Conservation (phyloP, 2,329 filamentous ascomycete genomes). For the Fusarium annulatum region DNA sequence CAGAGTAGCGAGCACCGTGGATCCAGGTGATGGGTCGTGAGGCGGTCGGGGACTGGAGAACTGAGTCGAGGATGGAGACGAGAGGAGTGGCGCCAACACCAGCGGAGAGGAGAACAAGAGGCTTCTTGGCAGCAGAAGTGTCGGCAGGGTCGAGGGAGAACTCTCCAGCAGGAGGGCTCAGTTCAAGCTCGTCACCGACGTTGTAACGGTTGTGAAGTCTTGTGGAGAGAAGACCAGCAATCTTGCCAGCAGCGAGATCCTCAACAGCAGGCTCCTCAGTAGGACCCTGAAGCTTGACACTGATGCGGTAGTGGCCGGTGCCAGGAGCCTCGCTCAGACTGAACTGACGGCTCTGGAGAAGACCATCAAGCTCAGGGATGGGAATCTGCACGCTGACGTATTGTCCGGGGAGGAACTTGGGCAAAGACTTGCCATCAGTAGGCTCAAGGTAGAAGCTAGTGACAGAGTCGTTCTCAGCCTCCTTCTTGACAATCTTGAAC, state of each 20-base stretch:
- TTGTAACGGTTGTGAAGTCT: slow-evolving; percentile 60
- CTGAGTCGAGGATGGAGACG: slow-evolving; percentile 71
- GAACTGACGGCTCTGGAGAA: slow-evolving; percentile 79
- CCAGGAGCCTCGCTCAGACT: slow-evolving; percentile 72
- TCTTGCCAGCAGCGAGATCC: slow-evolving; percentile 49
- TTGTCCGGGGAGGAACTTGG: slow-evolving; percentile 75
- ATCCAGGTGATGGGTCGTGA: slow-evolving; percentile 69
- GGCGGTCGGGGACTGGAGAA: slow-evolving; percentile 50
- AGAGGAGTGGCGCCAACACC: slow-evolving; percentile 77
- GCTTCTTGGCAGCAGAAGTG: slow-evolving; percentile 56
- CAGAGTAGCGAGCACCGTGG: slow-evolving; percentile 66
- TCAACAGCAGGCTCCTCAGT: slow-evolving; percentile 43
- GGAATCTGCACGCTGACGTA: slow-evolving; percentile 75
- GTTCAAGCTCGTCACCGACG: slow-evolving; percentile 64
- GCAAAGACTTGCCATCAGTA: slow-evolving; percentile 64
- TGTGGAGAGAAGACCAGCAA: slow-evolving; percentile 64
- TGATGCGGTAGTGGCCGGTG: slow-evolving; percentile 75
- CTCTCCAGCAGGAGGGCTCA: slow-evolving; percentile 67
- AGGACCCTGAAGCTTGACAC: slow-evolving; percentile 74
- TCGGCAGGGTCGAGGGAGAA: slow-evolving; percentile 69
- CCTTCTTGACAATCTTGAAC: slow-evolving; percentile 69
- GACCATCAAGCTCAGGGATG: slow-evolving; percentile 67
- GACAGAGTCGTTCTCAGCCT: slow-evolving; percentile 69
- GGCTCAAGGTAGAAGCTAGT: slow-evolving; percentile 78
- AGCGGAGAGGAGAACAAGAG: slow-evolving; percentile 73